Percentiles rank a stretch among this genome's conserved stretches.
These are phyloP conservation scores for Murraya paniculata DNA, from an alignment of 345 rosid species.

Conservation along the genomic window DNA sequence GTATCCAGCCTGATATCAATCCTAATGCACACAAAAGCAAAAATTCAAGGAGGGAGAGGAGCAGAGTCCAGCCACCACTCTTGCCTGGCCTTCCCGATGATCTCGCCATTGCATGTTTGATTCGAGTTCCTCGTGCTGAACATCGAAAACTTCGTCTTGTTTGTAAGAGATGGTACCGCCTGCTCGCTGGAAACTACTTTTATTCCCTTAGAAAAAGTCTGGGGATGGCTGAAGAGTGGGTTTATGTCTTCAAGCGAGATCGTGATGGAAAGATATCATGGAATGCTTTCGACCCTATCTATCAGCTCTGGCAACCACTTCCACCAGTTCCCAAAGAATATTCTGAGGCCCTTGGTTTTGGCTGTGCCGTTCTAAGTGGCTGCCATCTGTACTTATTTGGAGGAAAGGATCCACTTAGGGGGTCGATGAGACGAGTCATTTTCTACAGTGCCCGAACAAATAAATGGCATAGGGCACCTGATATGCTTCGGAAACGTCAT, in stretches of 20 bases:
- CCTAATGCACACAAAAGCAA: slow-evolving; percentile 86
- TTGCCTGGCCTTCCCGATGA: slow-evolving; percentile 95
- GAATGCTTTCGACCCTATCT: slow-evolving; percentile 82
- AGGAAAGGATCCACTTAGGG: slow-evolving; percentile 88
- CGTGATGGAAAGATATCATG: slow-evolving; percentile 92
- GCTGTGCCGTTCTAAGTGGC: slow-evolving; percentile 93
- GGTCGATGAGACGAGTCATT: slow-evolving; percentile 85
- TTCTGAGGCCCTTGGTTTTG: slow-evolving; percentile 91
- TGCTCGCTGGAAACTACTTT: slow-evolving; percentile 69
- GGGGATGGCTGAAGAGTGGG: slow-evolving; percentile 95
- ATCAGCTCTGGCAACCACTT: slow-evolving; percentile 90
- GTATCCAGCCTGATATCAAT: slow-evolving; percentile 92
- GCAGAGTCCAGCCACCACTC: slow-evolving; percentile 76
- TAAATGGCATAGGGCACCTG: slow-evolving; percentile 94
- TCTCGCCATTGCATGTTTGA: slow-evolving; percentile 87
- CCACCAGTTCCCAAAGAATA: slow-evolving; percentile 94
- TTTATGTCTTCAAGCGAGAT: slow-evolving; percentile 85
- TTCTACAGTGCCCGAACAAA: slow-evolving; percentile 91
- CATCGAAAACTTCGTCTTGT: slow-evolving; percentile 81
- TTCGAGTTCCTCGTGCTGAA: slow-evolving; percentile 90
- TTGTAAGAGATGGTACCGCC: slow-evolving; percentile 85
- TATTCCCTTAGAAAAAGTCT: slow-evolving; percentile 75
- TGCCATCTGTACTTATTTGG: slow-evolving; percentile 91
- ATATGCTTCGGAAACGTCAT: slow-evolving; percentile 95
- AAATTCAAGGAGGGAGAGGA: slow-evolving; percentile 68